Percentiles rank a stretch among this genome's conserved stretches.
phyloP scores from a whole-genome alignment of 768 basidiomycete species.

The Tylopilus sp. region DNA sequence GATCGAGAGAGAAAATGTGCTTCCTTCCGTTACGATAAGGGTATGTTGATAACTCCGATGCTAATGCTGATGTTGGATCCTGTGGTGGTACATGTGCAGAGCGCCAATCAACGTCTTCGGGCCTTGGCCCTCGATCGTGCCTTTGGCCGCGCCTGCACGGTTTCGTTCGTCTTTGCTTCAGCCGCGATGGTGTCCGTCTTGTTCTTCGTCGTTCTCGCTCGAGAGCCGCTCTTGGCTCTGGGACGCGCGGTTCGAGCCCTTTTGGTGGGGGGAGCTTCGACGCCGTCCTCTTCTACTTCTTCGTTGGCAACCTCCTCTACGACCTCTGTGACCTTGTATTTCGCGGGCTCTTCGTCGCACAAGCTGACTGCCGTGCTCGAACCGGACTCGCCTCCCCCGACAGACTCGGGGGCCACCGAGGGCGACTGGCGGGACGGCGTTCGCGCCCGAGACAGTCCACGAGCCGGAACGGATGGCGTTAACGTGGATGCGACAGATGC shows the following conservation, averaged over 20 bases:
- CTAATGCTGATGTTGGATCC: conserved; percentile 15
- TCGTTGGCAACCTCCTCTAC: conserved; percentile 13
- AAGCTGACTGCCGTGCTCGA: conserved; percentile 34
- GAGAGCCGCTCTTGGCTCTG: conserved; percentile 23
- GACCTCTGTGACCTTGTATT: conserved; percentile 15
- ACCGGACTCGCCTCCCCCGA: conserved; percentile 27
- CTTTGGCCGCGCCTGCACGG: conserved; percentile 30
- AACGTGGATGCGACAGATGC: conserved; percentile 28
- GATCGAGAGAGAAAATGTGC: conserved; percentile 18
- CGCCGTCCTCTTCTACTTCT: conserved; percentile 14
- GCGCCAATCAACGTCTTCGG: conserved; percentile 28
- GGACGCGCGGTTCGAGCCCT: conserved; percentile 16
- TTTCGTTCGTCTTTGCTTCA: conserved; percentile 14
- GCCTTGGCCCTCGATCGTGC: conserved; percentile 28
- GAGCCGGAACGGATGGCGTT: conserved; percentile 23
- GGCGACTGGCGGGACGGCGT: conserved; percentile 25
- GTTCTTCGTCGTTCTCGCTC: conserved; percentile 18
- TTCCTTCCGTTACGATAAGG: conserved; percentile 18
- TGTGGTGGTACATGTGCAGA: conserved; percentile 7
- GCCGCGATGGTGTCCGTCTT: conserved; percentile 10
- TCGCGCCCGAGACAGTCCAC: conserved; percentile 18
- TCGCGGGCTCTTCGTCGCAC: conserved; percentile 26
- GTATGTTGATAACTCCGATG: conserved; percentile 23
- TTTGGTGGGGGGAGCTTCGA: conserved; percentile 16
- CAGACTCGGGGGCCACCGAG: conserved; percentile 24